Evolutionary conservation across 495 filamentous ascomycete species (phyloP), one percentile per base, ranked within the genome.

Genomic region (Podospora didyma): DNA sequence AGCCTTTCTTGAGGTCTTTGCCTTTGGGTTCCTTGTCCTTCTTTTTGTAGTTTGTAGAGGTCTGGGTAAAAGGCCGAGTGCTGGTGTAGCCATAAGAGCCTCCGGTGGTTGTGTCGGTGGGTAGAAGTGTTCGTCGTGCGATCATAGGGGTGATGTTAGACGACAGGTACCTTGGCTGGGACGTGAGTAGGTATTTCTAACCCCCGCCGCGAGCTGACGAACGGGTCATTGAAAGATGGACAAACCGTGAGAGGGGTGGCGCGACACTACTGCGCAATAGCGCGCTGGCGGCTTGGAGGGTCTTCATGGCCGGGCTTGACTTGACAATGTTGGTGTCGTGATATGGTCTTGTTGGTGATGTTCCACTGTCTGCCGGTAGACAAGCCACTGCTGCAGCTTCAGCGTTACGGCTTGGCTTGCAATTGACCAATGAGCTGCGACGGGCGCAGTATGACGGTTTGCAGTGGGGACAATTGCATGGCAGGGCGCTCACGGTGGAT

Each of bases 211-310:
- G 26, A 31, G 31, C 42, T 1, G 14, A 34, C 9, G n/a, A 24
- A 12, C 23, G 19, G 24, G 51, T 49, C 62, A 61, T 53, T 58
- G 41, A 31, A 34, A 20, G 24, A 9, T 20, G 22, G 16, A 50
- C 51, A 20, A 39, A 60, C 62, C 61, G 41, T 31, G 51, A 44
- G 16, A 60, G 23, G 11, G 51, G 26, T 12, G 52, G 11, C 6
- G 46, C 41, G 10, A 22, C 16, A 45, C 45, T 61, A 51, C 47
- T 51, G 58, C 61, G 58, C 44, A 68, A 20, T 19, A 69, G 42
- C 46, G 46, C 44, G 51, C 61, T 69, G 51, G 59, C 59, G 23
- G 55, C 55, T 37, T 56, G 59, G 20, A 63, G 14, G 41, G n/a
- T 19, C 17, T 57, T 67, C 66, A 69, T 69, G 57, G 45, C 23